Percentiles rank a stretch among this genome's conserved stretches.
These are phyloP conservation scores for Barnettozyma sp. DNA, from an alignment of 805 yeast species.

Conservation along the genomic window DNA sequence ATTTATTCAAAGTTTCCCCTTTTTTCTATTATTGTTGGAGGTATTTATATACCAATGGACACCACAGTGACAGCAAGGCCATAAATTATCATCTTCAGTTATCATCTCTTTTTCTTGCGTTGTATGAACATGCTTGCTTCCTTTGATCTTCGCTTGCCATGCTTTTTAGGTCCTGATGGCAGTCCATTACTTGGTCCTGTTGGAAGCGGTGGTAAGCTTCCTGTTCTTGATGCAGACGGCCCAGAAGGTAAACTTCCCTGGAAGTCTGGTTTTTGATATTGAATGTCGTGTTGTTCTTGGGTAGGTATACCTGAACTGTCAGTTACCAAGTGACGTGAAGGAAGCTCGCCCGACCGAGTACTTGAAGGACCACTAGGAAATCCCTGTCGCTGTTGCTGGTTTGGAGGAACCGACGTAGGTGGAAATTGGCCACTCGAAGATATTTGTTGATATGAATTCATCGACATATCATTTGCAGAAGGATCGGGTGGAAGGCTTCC, in stretches of 20 bases:
- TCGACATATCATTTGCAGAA: neutral
- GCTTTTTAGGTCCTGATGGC: neutral
- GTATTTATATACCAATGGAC: too few relatives aligned
- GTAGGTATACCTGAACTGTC: neutral
- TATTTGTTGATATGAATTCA: neutral
- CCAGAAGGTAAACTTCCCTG: slow-evolving; percentile 4
- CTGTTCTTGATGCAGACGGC: slow-evolving; percentile 14
- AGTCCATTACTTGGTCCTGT: neutral
- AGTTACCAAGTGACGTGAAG: neutral
- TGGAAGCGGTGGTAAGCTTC: slow-evolving; percentile 14
- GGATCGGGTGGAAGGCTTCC: neutral
- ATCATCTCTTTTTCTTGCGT: slow-evolving; percentile 6
- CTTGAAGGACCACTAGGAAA: neutral
- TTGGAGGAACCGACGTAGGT: neutral
- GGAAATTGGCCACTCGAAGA: neutral
- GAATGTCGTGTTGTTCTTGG: too few relatives aligned
- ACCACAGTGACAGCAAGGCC: neutral
- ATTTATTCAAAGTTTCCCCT: too few relatives aligned
- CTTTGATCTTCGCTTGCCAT: slow-evolving; percentile 10
- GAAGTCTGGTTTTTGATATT: slow-evolving; percentile 1
- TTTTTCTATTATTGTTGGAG: too few relatives aligned
- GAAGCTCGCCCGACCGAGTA: neutral
- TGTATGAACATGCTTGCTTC: slow-evolving; percentile 10
- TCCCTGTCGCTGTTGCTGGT: too few relatives aligned
- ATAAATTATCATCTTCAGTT: neutral